A percentile compares a stretch with the other conserved stretches of the same genome.
These are phyloP conservation scores for Morella rubra DNA, from an alignment of 306 rosid genomes.

Conservation along the genomic window DNA sequence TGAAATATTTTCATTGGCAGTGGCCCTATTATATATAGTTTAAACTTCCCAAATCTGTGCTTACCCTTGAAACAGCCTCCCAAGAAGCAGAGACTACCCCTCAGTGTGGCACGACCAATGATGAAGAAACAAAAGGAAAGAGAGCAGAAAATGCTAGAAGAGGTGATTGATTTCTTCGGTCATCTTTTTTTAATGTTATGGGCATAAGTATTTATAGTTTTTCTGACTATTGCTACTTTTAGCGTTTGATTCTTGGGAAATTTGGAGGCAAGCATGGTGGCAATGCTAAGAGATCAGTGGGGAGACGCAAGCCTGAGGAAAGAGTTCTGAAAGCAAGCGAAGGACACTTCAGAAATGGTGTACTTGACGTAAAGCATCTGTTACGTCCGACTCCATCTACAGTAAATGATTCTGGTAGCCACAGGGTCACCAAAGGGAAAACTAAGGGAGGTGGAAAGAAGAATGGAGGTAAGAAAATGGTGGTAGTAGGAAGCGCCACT, in stretches of 20 bases:
- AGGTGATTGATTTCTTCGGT: constrained; percentile 41
- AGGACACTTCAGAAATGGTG: constrained; percentile 74
- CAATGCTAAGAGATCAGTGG: constrained; percentile 39
- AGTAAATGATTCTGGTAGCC: constrained; percentile 23
- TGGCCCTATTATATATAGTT: not conserved
- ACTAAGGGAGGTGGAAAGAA: constrained; percentile 40
- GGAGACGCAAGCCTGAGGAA: constrained; percentile 55
- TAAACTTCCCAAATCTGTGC: not conserved
- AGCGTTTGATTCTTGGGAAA: constrained; percentile 52
- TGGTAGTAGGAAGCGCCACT: constrained; percentile 39
- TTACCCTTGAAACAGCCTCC: constrained; percentile 42
- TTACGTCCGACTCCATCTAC: constrained; percentile 44
- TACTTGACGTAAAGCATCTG: constrained; percentile 68
- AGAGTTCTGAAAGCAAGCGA: constrained; percentile 53
- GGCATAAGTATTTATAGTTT: not conserved
- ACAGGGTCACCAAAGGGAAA: constrained; percentile 25
- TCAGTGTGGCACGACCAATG: constrained; percentile 68
- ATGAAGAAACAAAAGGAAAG: constrained; percentile 77
- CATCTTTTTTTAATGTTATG: not conserved
- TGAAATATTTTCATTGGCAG: not conserved
- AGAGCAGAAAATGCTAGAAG: constrained; percentile 64
- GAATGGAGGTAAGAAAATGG: constrained; percentile 40
- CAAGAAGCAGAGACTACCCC: constrained; percentile 64
- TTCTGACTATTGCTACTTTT: constrained; percentile 15
- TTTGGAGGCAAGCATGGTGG: constrained; percentile 46